Base-by-base conservation (phyloP, 768 basidiomycete species). In the Termitomyces sp. region DNA sequence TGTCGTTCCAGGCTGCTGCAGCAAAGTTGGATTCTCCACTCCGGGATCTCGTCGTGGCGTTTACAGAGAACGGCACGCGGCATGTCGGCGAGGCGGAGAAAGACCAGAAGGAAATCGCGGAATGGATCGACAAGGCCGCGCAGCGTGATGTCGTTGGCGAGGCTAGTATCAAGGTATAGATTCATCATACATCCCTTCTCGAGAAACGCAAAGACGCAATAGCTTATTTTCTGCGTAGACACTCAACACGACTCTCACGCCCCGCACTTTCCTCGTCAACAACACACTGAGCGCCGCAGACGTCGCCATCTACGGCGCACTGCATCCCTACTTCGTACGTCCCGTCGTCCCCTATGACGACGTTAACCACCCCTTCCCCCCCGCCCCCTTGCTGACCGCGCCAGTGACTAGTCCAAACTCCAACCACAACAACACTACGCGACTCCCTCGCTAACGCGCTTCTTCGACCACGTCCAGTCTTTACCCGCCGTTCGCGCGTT, bases 381-480 rank as follows among this genome's bases (percentile, higher is more conserved):
- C 7, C 31, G 3, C 31, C 31, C 11, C 24, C 8, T 13, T 2
- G 24, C 46, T 64, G 49, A 64, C 42, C 31, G 58, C 52, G 57
- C 42, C 44, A 58, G 58, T 60, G 48, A 55, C 22, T 60, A 96
- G 88, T 83, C 89, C 9, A 84, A 87, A 67, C 76, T 89, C 18
- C 81, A 85, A 65, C 78, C 89, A 5, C 64, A 80, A n/a, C 83
- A 90, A 68, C 89, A 91, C 76, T 88, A 91, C 69, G 75, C 86
- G 18, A 82, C 86, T 56, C 94, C 96, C 6, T 81, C 91, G 22
- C 71, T 98, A 41, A 91, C 91, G 44, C 91, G 97, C 47, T 98
- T 96, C 79, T 96, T 98, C 69, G 90, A 95, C 73, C 93, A 98
- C 73, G 82, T 99, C 59, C 96, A 98, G 75, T 80, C 84, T 48